Base-by-base conservation (phyloP, 352 stramenopile species). In the Globisporangium irregulare region DNA sequence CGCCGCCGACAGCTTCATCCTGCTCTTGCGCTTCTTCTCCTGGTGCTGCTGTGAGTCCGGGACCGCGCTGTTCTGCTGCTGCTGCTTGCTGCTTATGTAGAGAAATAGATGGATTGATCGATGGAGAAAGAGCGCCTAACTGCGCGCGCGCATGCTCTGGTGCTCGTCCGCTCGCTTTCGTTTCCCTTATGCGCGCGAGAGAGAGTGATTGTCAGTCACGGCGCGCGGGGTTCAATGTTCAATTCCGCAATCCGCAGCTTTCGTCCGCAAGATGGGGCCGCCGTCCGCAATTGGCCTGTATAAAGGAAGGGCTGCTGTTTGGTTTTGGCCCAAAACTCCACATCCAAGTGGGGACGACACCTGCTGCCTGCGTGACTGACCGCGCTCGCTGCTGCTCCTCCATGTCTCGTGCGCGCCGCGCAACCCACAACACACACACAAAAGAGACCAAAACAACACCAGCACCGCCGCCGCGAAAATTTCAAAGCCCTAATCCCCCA, bases 401-500 rank as follows among this genome's bases (percentile, higher is more conserved):
- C 55, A 61, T 61, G 55, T 61, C 55, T 34, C 55, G 55, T 8
- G 36, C 36, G 36, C 36, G 36, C 36, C 12, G 38, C 14, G 20
- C 36, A 25, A 55, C 36, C 54, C 54, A 59, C 54, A 36, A 18
- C 18, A 7, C 36, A 7, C 36, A 27, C 51, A 57, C 50, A 34
- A 15, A 29, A 64, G 59, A 55, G 32, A 15, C 38, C 62, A 25
- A 67, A 54, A 59, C 62, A 24, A 53, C n/a, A 60, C 10, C 36
- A 24, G 18, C 46, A 41, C 66, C 66, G 64, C 69, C 71, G 25
- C 53, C 71, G 34, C 62, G 72, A 91, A 91, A 91, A 73, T 91
- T 91, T 91, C 81, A 84, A 32, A 85, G 59, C 80, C 82, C 82
- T 89, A 32, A 57, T 32, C 50, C 50, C 50, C 22, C 22, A 57